Conservation (phyloP, 768 basidiomycete species). For the Rhizopogon sp. region DNA sequence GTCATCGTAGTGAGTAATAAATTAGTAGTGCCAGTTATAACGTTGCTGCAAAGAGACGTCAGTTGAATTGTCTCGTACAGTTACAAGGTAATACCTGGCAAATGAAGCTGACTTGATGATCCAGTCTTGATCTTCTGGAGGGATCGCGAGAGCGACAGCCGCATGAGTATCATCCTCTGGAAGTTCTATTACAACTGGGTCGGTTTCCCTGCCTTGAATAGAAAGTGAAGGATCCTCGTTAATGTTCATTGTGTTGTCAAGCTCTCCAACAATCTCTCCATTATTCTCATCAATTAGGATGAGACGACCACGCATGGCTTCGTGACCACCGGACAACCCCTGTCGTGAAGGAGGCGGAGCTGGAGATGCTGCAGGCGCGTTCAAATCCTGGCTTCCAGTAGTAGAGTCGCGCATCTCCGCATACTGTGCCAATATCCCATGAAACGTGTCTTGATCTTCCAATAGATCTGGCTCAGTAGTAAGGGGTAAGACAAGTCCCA, state of each 20-base stretch:
- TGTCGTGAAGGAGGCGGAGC: conserved; percentile 14
- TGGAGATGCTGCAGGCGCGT: conserved; percentile 7
- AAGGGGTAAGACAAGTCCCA: conserved; percentile 20
- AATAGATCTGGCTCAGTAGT: conserved; percentile 29
- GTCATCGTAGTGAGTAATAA: conserved; percentile 59
- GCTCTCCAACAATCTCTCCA: conserved; percentile 66
- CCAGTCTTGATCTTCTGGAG: conserved; percentile 67
- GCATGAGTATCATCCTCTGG: conserved; percentile 43
- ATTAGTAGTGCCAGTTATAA: conserved; percentile 62
- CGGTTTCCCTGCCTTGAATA: conserved; percentile 45
- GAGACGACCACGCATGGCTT: conserved; percentile 45
- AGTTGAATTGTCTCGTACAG: conserved; percentile 19
- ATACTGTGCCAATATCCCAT: conserved; percentile 65
- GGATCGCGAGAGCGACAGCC: conserved; percentile 57
- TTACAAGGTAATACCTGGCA: conserved; percentile 37
- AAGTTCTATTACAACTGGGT: conserved; percentile 72
- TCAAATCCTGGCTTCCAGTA: neutral
- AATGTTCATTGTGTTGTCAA: conserved; percentile 53
- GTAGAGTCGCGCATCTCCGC: conserved; percentile 35
- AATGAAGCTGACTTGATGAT: conserved; percentile 33
- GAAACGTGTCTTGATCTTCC: conserved; percentile 61
- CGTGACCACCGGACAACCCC: conserved; percentile 30
- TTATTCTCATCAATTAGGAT: conserved; percentile 69
- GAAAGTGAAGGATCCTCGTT: conserved; percentile 55
- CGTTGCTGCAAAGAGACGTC: conserved; percentile 39